phyloP scores from a whole-genome alignment of 352 stramenopile genomes.

The Phytophthora boehmeriae region DNA sequence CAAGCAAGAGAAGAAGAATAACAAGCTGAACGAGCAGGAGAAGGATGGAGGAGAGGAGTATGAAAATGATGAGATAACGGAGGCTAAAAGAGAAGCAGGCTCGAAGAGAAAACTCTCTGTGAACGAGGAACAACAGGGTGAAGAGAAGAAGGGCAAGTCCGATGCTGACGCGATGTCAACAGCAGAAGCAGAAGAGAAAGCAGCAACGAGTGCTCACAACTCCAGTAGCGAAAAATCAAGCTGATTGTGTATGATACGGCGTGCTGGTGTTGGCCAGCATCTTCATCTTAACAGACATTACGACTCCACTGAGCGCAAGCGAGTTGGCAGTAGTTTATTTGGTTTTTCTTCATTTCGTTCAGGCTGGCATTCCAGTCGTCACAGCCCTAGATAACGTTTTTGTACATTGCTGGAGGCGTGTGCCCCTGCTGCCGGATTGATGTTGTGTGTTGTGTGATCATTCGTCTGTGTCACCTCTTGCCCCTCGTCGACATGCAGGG shows the following conservation, averaged over 20 bases:
- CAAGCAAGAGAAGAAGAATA: conserved; percentile 15
- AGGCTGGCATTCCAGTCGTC: conserved; percentile 24
- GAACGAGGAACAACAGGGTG: conserved; percentile 24
- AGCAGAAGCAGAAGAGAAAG: conserved; percentile 18
- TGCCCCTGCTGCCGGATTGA: conserved; percentile 9
- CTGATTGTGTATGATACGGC: conserved; percentile 31
- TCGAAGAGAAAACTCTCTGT: conserved; percentile 34
- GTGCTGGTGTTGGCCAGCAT: background rate
- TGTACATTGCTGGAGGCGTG: conserved; percentile 28
- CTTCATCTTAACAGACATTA: background rate
- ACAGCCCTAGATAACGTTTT: conserved; percentile 33
- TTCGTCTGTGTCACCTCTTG: background rate
- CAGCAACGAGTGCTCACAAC: conserved; percentile 5
- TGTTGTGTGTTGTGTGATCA: conserved; percentile 18
- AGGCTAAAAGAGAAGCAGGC: conserved; percentile 30
- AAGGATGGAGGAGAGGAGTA: conserved; percentile 5
- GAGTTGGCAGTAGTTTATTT: conserved; percentile 34
- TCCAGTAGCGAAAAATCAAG: conserved; percentile 16
- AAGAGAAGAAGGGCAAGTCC: conserved; percentile 38
- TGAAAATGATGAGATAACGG: conserved; percentile 1
- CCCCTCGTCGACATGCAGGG: conserved; percentile 9
- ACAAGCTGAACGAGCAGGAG: no score
- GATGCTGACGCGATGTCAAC: conserved; percentile 10
- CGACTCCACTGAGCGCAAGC: conserved; percentile 1
- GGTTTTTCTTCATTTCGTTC: conserved; percentile 27